These are phyloP conservation scores for Clonostachys chloroleuca DNA, from an alignment of 2,329 filamentous ascomycete species.

Conservation along the genomic window DNA sequence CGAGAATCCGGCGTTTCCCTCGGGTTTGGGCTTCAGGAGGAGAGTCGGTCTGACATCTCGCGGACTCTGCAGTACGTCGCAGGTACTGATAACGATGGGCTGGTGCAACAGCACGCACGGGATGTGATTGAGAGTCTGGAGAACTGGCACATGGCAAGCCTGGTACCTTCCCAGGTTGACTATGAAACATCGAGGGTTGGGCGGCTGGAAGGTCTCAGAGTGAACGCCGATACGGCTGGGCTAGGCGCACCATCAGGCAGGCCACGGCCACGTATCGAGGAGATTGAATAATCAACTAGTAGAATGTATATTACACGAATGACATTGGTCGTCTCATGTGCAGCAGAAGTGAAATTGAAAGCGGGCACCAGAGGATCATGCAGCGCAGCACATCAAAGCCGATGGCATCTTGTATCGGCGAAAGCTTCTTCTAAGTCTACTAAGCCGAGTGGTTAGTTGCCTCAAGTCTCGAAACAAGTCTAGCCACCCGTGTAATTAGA, in stretches of 20 bases:
- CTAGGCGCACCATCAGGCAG: conserved; percentile 12
- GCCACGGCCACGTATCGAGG: conserved; percentile 47
- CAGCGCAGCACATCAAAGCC: too few relatives aligned
- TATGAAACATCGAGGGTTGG: conserved; percentile 15
- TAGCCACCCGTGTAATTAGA: too few relatives aligned
- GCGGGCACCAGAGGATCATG: too few relatives aligned
- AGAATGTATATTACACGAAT: not conserved
- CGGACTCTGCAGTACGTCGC: conserved; percentile 60
- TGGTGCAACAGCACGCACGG: conserved; percentile 62
- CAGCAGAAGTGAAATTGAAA: too few relatives aligned
- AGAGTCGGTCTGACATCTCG: conserved; percentile 57
- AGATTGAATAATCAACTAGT: conserved; percentile 45
- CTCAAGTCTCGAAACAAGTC: too few relatives aligned
- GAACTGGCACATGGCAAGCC: conserved; percentile 50
- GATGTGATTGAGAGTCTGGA: conserved; percentile 65
- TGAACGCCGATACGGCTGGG: conserved; percentile 19
- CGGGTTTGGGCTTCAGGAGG: conserved; percentile 48
- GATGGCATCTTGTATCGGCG: too few relatives aligned
- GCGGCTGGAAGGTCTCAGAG: conserved; percentile 29
- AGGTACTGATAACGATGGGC: conserved; percentile 60
- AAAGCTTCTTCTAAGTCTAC: too few relatives aligned
- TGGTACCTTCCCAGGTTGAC: conserved; percentile 31
- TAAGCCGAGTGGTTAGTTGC: too few relatives aligned
- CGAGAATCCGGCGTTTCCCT: conserved; percentile 38
- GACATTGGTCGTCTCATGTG: not conserved